A percentile compares a stretch with the other conserved stretches of the same genome.
phyloP scores from a whole-genome alignment of 2,329 filamentous ascomycete genomes.

The Phyllosticta citribraziliensis region DNA sequence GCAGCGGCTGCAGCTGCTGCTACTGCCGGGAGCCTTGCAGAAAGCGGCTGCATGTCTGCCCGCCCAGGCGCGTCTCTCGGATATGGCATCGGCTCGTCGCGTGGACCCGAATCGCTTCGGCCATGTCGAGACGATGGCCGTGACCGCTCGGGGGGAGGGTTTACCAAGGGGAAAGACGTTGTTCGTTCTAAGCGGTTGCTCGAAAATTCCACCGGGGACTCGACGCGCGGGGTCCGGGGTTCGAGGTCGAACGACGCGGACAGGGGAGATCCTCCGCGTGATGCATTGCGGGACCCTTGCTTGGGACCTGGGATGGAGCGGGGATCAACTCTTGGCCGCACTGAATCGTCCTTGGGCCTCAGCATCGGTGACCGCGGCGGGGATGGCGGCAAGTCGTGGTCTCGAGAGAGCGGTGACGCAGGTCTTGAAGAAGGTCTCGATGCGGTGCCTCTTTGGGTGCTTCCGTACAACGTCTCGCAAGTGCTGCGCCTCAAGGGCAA shows the following conservation, averaged over 20 bases:
- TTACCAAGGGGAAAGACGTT: neutral
- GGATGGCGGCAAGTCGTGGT: conserved; percentile 8
- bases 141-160: conserved; percentile 15
- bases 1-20: conserved; percentile 9
- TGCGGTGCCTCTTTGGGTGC: neutral
- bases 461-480: conserved; percentile 8
- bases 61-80: conserved; percentile 12
- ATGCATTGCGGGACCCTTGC: conserved; percentile 13
- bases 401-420: conserved; percentile 19
- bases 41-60: conserved; percentile 25
- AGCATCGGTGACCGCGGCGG: conserved; percentile 23
- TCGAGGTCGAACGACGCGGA: neutral
- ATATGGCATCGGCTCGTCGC: conserved; percentile 17
- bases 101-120: conserved; percentile 18
- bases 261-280: conserved; percentile 4
- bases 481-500: conserved; percentile 1
- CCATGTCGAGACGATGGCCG: conserved; percentile 20
- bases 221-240: conserved; percentile 1
- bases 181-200: neutral
- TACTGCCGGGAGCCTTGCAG: conserved; percentile 18
- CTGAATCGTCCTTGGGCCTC: conserved; percentile 16
- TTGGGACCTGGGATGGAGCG: conserved; percentile 9
- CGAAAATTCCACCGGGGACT: neutral
- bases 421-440: conserved; percentile 13
- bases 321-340: conserved; percentile 16